Base-by-base conservation (phyloP, 1,284 basidiomycete genomes). In the Taiwanofungus camphoratus region DNA sequence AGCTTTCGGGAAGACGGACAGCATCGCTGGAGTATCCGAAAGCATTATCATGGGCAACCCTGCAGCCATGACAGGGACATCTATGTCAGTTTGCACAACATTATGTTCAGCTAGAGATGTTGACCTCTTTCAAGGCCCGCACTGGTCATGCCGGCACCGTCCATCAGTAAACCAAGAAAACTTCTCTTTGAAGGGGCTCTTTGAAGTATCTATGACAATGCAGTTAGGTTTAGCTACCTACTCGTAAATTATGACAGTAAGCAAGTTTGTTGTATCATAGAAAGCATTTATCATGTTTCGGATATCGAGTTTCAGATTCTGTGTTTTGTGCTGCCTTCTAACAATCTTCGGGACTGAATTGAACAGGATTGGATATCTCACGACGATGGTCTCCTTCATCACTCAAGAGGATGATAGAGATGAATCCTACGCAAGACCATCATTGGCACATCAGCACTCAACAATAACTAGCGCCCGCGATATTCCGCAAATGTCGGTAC, bases 31-130 rank as follows among this genome's bases (percentile, higher is more conserved):
- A 46, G 95, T 99, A 0, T 97, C 93, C 15, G 96, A 99, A 65
- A 97, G 94, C 62, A 99, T 99, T 64, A 99, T 99, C 63, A 96
- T 99, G 92, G 95, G 96, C 24, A 97, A 96, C 57, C 87, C 94
- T n/a, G 92, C 94, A 0, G 86, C 92, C 16, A 88, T 84, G 51
- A 94, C 94, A 58, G 95, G 95, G 21, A 98, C 95, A 18, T 95
- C 92, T 0, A 84, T 95, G 91, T 92, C 58, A 58, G 82, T 71
- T 27, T 21, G 33, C 26, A 20, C 16, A 36, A 31, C 36, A 38
- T 42, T 26, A 36, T 24, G 13, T 40, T 41, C 6, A 5, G 22
- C 9, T 22, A 13, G 18, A 36, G 24, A 30, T 27, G 32, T 41
- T 40, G 39, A 45, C 41, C n/a, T 29, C 31, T 27, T 6, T 18